These are phyloP conservation scores for Scutellaria galericulata DNA, from an alignment of 257 asterid genomes.

Conservation along the genomic window DNA sequence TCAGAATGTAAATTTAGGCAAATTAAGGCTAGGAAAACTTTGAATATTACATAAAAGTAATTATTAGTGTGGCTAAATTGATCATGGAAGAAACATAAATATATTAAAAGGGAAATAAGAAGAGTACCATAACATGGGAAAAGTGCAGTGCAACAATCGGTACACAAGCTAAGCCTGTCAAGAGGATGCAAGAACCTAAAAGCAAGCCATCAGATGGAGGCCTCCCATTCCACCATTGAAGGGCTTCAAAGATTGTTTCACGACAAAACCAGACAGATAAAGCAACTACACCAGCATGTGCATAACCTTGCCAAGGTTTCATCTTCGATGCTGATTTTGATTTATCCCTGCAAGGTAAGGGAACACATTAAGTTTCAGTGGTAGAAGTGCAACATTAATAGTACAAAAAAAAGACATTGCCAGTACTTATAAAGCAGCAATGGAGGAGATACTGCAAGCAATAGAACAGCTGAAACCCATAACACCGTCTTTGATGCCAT, in stretches of 20 bases:
- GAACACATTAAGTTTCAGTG: slow-evolving; percentile 30
- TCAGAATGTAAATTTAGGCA: slow-evolving; percentile 27
- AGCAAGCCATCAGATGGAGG: slow-evolving; percentile 96
- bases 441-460: slow-evolving; percentile 95
- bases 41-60: neutral
- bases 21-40: slow-evolving; percentile 15
- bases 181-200: slow-evolving; percentile 83
- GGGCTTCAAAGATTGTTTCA: slow-evolving; percentile 95
- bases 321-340: slow-evolving; percentile 85
- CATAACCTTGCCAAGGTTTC: slow-evolving; percentile 96
- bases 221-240: slow-evolving; percentile 99
- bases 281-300: slow-evolving; percentile 86
- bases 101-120: slow-evolving; percentile 13
- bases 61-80: slow-evolving; percentile 2
- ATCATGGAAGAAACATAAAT: slow-evolving; percentile 11
- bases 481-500: slow-evolving; percentile 84
- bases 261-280: slow-evolving; percentile 91
- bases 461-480: slow-evolving; percentile 94
- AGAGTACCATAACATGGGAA: slow-evolving; percentile 91
- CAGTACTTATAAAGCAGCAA: slow-evolving; percentile 89
- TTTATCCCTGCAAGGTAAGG: slow-evolving; percentile 73
- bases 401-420: slow-evolving; percentile 32
- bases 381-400: slow-evolving; percentile 18
- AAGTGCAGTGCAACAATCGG: slow-evolving; percentile 96
- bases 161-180: slow-evolving; percentile 85